A percentile compares a stretch with the other conserved stretches of the same genome.
These are phyloP conservation scores for Chytriomyces sp. DNA, from an alignment of 192 early-diverging fungal species.

Conservation along the genomic window DNA sequence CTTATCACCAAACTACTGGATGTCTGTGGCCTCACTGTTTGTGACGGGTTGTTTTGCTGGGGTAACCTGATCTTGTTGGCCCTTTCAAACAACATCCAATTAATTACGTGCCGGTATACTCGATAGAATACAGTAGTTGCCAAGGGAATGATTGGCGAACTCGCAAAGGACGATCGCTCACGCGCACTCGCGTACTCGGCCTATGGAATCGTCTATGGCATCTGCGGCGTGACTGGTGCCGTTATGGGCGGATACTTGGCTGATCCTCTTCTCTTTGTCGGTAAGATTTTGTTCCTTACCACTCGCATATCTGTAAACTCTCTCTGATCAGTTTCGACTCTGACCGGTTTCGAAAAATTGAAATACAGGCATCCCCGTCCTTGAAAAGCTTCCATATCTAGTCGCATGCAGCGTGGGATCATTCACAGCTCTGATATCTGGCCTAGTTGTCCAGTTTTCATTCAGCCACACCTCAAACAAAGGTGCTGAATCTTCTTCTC, in stretches of 20 bases:
- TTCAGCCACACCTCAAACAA: neutral
- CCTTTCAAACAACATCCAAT: neutral
- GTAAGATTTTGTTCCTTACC: constrained; percentile 3
- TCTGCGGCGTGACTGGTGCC: constrained; percentile 45
- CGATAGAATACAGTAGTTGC: constrained; percentile 38
- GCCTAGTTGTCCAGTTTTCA: constrained; percentile 9
- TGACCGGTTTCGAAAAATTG: too few relatives aligned
- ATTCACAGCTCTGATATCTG: neutral
- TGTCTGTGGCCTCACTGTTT: constrained; percentile 33
- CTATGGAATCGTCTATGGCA: constrained; percentile 48
- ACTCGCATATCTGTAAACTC: neutral
- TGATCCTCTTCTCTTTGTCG: constrained; percentile 40
- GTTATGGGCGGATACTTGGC: constrained; percentile 45
- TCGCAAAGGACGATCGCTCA: constrained; percentile 39
- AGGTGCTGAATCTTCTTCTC: neutral
- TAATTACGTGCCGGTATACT: neutral
- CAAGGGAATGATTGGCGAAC: constrained; percentile 54
- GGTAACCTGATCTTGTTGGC: constrained; percentile 11
- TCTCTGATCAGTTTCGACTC: too few relatives aligned
- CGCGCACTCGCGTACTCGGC: constrained; percentile 45
- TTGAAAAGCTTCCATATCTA: constrained; percentile 22
- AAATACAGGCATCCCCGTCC: constrained; percentile 17
- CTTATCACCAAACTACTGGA: constrained; percentile 38
- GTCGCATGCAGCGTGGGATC: constrained; percentile 15
- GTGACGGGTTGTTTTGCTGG: constrained; percentile 48